Evolutionary conservation across 2,329 filamentous ascomycete genomes (phyloP).

Genomic region (Corynespora cassiicola): DNA sequence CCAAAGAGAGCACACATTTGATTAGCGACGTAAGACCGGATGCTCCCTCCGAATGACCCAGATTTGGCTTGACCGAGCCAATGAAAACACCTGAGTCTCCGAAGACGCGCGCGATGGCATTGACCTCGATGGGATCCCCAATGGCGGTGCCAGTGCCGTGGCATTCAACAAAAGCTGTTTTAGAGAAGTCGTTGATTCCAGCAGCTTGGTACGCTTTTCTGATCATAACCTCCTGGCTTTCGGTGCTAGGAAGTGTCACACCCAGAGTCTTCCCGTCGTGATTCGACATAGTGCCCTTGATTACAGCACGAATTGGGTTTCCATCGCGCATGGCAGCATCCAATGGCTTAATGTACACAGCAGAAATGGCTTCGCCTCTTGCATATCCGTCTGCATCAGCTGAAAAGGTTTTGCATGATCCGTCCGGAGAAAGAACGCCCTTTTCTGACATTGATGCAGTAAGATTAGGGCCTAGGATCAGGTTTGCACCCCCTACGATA

Average conservation of each 20-base stretch:
- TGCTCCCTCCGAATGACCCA: conserved; percentile 31
- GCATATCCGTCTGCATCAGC: conserved; percentile 25
- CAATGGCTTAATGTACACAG: conserved; percentile 63
- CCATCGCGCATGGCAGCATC: conserved; percentile 62
- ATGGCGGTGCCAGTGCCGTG: conserved; percentile 58
- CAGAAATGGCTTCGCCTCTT: conserved; percentile 39
- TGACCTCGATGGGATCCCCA: conserved; percentile 44
- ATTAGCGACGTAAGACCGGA: conserved; percentile 41
- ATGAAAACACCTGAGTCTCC: conserved; percentile 14
- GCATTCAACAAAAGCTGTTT: conserved; percentile 40
- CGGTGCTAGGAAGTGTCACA: conserved; percentile 62
- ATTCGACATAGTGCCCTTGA: conserved; percentile 44
- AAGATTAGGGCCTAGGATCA: conserved; percentile 24
- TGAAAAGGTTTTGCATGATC: conserved; percentile 23
- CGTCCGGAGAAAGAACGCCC: conserved; percentile 16
- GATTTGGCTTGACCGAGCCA: conserved; percentile 17
- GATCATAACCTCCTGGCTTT: conserved; percentile 43
- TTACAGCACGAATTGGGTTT: conserved; percentile 55
- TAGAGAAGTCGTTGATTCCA: conserved; percentile 5
- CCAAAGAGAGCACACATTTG: conserved; percentile 46
- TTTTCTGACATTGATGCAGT: conserved; percentile 11
- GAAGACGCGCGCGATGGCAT: conserved; percentile 20
- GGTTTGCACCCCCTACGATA: conserved; percentile 23
- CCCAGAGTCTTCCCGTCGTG: conserved; percentile 60
- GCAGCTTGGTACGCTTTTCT: conserved; percentile 10